These are phyloP conservation scores for Saccharomycopsis olivae DNA, from an alignment of 805 yeast genomes.

Conservation along the genomic window DNA sequence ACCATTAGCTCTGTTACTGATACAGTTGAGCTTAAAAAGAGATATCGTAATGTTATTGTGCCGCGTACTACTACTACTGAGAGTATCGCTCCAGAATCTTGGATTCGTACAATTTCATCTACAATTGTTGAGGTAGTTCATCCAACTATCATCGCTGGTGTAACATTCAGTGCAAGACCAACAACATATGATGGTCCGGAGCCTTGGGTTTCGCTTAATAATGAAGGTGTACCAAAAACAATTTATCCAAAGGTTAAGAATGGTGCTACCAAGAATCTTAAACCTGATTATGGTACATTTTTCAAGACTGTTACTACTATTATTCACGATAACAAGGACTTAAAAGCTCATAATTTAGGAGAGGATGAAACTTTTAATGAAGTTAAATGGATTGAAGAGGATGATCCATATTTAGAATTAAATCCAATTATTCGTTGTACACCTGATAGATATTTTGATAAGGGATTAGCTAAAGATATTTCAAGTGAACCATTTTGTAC, in stretches of 20 bases:
- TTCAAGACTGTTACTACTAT: slow-evolving; percentile 61
- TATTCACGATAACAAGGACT: slow-evolving; percentile 45
- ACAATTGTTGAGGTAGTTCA: slow-evolving; percentile 53
- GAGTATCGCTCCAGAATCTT: slow-evolving; percentile 36
- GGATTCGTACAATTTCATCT: slow-evolving; percentile 64
- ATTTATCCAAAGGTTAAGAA: slow-evolving; percentile 65
- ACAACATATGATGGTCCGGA: slow-evolving; percentile 42
- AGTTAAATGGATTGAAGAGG: slow-evolving; percentile 50
- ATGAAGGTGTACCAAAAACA: slow-evolving; percentile 73
- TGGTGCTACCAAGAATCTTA: slow-evolving; percentile 54
- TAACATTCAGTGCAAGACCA: slow-evolving; percentile 40
- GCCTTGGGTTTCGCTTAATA: slow-evolving; percentile 73
- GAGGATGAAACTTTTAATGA: slow-evolving; percentile 50
- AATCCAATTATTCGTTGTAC: slow-evolving; percentile 81
- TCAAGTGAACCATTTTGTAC: slow-evolving; percentile 77
- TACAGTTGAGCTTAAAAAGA: slow-evolving; percentile 5
- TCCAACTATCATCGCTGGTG: slow-evolving; percentile 52
- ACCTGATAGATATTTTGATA: slow-evolving; percentile 59
- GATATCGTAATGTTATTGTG: slow-evolving; percentile 13
- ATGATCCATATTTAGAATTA: slow-evolving; percentile 56
- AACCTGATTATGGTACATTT: slow-evolving; percentile 67
- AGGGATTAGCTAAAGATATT: slow-evolving; percentile 46
- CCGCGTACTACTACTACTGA: slow-evolving; percentile 28
- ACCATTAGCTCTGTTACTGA: too few species aligned
- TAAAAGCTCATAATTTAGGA: slow-evolving; percentile 65